Evolutionary conservation across 2,329 filamentous ascomycete species (phyloP), one percentile per base, ranked within the genome.

Genomic region (Leptographium flavum): DNA sequence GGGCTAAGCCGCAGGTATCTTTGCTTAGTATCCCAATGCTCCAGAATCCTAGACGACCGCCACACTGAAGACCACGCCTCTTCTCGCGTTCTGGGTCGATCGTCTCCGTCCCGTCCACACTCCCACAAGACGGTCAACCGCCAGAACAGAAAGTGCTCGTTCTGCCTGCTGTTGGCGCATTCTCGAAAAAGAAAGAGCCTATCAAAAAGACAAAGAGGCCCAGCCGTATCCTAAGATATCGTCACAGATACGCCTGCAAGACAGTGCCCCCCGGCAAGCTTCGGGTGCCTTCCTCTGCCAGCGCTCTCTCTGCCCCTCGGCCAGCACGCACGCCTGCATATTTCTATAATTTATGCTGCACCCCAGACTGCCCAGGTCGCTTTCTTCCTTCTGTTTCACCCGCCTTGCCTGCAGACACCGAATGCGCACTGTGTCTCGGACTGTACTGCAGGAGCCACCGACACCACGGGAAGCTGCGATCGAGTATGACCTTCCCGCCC

Each of bases 341-440:
- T n/a, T n/a, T n/a, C n/a, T n/a, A 39, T 27, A 19, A 23, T 27
- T 27, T n/a, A 17, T 19, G 15, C 37, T 39, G 15, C 23, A 39
- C 23, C 23, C 23, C 37, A 9, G 23, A 17, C 23, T 39, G 37
- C 23, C 36, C n/a, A 3, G 21, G 3, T 7, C 22, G 36, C 36
- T 23, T 14, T n/a, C n/a, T 23, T n/a, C 23, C 11, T 19, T 28
- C 37, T 8, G 33, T 4, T 17, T 21, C 10, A 36, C 7, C 33
- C 17, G 33, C n/a, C 17, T 8, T 13, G 19, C 10, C 15, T 36
- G 14, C 22, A 23, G 36, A 25, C 5, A 22, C 10, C 14, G 7
- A 3, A 14, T 17, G 14, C 43, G 43, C 43, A 45, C 43, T 45
- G 43, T 45, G 43, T 39, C 27, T 32, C 30, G 27, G 36, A 39